phyloP scores from a whole-genome alignment of 768 basidiomycete species.

The Pleurotus sapidus region DNA sequence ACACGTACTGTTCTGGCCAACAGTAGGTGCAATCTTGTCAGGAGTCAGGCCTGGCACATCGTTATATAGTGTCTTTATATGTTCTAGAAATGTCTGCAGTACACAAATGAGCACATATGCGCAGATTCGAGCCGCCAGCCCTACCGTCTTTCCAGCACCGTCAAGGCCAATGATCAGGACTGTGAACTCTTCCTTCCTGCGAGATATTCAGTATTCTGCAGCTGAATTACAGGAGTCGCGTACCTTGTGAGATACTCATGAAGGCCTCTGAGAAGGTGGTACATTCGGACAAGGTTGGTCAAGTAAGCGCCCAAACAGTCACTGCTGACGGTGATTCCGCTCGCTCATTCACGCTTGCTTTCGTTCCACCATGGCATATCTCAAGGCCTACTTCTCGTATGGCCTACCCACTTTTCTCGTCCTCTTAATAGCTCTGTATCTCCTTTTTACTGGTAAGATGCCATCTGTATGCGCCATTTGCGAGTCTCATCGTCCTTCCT shows the following conservation, averaged over 20 bases:
- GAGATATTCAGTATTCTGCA: background rate
- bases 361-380: conserved; percentile 39
- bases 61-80: conserved; percentile 91
- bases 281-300: conserved; percentile 52
- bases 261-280: conserved; percentile 89
- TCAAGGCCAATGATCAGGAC: conserved; percentile 94
- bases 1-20: conserved; percentile 92
- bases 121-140: conserved; percentile 3
- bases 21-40: conserved; percentile 93
- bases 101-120: conserved; percentile 8
- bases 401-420: conserved; percentile 67
- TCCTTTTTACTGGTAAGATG: conserved; percentile 81
- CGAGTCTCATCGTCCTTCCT: background rate
- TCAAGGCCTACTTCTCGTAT: conserved; percentile 57
- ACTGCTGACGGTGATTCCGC: conserved; percentile 6
- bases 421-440: conserved; percentile 73
- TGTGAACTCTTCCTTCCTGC: conserved; percentile 88
- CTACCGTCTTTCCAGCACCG: conserved; percentile 88
- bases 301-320: conserved; percentile 5
- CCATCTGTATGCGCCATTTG: background rate
- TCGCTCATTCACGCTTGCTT: background rate
- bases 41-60: conserved; percentile 83
- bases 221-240: conserved; percentile 8
- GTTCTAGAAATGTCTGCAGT: conserved; percentile 81
- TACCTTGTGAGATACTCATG: conserved; percentile 88